Conservation (phyloP, 2,329 filamentous ascomycete species). For the Xylaria sp. region DNA sequence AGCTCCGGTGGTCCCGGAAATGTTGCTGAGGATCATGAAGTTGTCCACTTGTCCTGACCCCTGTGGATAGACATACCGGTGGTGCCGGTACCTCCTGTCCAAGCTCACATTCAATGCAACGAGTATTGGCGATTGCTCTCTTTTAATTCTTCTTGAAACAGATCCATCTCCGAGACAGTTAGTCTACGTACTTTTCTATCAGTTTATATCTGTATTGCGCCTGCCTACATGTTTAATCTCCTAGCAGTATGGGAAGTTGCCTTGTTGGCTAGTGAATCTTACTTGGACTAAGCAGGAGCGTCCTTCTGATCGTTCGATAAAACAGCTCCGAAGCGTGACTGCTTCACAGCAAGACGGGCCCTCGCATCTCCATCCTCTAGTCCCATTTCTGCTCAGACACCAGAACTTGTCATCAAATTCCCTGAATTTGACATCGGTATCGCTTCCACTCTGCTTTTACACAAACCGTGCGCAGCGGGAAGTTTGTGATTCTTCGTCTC, state of each 20-base stretch:
- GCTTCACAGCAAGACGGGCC: neutral
- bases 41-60: neutral
- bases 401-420: neutral
- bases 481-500: neutral
- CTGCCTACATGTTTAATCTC: neutral
- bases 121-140: neutral
- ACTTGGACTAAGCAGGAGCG: constrained; percentile 13
- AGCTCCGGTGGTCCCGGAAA: neutral
- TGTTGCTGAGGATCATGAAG: neutral
- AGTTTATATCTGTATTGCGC: neutral
- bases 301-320: neutral
- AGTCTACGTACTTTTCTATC: neutral
- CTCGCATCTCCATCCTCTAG: neutral
- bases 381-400: neutral
- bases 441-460: neutral
- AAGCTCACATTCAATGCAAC: neutral
- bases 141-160: neutral
- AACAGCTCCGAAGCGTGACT: neutral
- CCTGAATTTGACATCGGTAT: neutral
- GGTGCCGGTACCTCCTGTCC: neutral
- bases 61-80: neutral
- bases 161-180: neutral
- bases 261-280: neutral
- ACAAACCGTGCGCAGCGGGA: neutral
- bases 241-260: neutral